These are phyloP conservation scores for Eutypella sp. DNA, from an alignment of 2,329 filamentous ascomycete species.

Conservation along the genomic window DNA sequence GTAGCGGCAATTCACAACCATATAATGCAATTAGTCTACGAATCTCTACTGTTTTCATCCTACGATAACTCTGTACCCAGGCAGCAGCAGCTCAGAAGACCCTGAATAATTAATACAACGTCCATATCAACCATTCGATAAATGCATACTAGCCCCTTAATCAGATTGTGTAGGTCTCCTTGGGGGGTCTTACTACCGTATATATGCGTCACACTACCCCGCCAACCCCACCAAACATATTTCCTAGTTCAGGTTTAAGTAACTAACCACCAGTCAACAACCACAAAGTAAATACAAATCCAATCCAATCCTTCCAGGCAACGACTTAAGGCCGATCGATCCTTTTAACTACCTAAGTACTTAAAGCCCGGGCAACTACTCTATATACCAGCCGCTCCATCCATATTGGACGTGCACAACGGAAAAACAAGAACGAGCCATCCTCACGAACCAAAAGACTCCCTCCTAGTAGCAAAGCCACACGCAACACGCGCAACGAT, in stretches of 20 bases:
- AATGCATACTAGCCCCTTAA: too few species aligned
- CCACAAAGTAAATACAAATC: background rate
- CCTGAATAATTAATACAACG: too few species aligned
- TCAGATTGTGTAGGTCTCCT: too few species aligned
- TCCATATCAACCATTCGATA: too few species aligned
- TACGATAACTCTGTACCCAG: too few species aligned
- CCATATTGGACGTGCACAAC: background rate
- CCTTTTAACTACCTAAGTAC: conserved; percentile 2
- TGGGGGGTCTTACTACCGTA: too few species aligned
- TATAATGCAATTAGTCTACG: too few species aligned
- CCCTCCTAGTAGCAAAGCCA: background rate
- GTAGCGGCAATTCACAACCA: too few species aligned
- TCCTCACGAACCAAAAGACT: background rate
- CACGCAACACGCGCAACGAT: conserved; percentile 41
- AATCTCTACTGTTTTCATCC: too few species aligned
- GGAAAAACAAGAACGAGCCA: too few species aligned
- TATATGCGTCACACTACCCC: conserved; percentile 22
- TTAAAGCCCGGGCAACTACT: background rate
- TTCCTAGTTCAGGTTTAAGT: conserved; percentile 21
- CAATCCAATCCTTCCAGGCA: conserved; percentile 8
- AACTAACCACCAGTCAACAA: background rate
- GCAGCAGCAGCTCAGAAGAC: too few species aligned
- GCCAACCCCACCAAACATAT: conserved; percentile 30
- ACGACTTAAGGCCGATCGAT: conserved; percentile 6
- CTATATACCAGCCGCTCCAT: background rate